These are phyloP conservation scores for Metschnikowia borealis DNA, from an alignment of 805 yeast species.

Conservation along the genomic window DNA sequence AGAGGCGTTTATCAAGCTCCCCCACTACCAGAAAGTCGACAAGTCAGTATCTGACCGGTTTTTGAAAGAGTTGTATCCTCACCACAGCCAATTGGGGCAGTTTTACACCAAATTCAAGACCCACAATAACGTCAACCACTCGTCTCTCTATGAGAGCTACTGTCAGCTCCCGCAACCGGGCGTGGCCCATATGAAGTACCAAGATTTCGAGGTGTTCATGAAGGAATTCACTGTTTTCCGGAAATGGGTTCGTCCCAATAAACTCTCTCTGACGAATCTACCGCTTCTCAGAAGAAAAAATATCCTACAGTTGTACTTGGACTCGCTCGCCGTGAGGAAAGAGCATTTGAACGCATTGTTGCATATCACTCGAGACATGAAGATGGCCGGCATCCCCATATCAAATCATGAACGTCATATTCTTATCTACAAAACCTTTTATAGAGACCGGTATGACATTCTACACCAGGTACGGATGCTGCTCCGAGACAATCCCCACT, in stretches of 20 bases:
- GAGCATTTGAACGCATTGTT: slow-evolving; percentile 20
- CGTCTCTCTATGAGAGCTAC: slow-evolving; percentile 23
- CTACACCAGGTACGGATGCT: slow-evolving; percentile 11
- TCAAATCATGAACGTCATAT: slow-evolving; percentile 28
- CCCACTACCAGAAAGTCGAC: slow-evolving; percentile 7
- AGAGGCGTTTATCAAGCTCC: slow-evolving; percentile 8
- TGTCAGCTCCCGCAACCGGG: slow-evolving; percentile 25
- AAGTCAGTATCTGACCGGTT: slow-evolving; percentile 5
- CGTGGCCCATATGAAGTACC: slow-evolving; percentile 22
- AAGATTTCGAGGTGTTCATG: slow-evolving; percentile 28
- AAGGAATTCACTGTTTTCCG: slow-evolving; percentile 20
- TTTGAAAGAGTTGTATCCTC: slow-evolving; percentile 13
- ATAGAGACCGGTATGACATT: slow-evolving; percentile 26
- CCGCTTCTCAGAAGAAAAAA: slow-evolving; percentile 2
- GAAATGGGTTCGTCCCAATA: slow-evolving; percentile 26
- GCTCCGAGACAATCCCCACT: not conserved
- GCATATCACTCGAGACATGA: slow-evolving; percentile 27
- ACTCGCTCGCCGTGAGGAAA: slow-evolving; percentile 19
- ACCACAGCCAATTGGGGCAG: slow-evolving; percentile 5
- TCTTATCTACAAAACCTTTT: slow-evolving; percentile 29
- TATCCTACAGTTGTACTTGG: slow-evolving; percentile 12
- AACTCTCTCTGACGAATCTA: slow-evolving; percentile 14
- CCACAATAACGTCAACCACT: slow-evolving; percentile 22
- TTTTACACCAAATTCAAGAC: slow-evolving; percentile 6
- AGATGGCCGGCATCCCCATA: slow-evolving; percentile 23